phyloP scores from a whole-genome alignment of 805 yeast genomes.

The Tetrapisispora arboricola region DNA sequence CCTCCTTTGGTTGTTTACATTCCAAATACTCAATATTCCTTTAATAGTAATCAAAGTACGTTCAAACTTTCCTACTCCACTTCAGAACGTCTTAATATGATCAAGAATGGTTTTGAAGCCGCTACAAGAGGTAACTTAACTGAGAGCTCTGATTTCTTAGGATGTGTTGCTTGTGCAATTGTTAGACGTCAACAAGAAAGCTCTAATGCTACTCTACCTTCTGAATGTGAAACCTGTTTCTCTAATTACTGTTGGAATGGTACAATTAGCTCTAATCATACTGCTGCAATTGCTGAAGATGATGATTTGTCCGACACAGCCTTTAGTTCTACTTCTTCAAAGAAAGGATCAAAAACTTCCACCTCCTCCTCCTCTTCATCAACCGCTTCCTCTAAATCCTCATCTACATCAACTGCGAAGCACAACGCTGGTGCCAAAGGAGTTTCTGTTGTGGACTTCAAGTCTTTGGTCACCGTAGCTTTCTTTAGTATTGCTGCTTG shows the following conservation, averaged over 20 bases:
- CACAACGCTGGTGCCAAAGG: conserved; percentile 1
- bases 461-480: neutral
- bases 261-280: conserved; percentile 30
- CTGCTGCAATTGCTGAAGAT: neutral
- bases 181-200: conserved; percentile 72
- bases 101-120: conserved; percentile 65
- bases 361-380: neutral
- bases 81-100: conserved; percentile 47
- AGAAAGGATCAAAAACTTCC: conserved; percentile 1
- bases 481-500: neutral
- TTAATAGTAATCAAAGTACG: conserved; percentile 61
- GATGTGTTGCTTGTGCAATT: conserved; percentile 77
- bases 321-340: neutral
- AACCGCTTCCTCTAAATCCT: conserved; percentile 1
- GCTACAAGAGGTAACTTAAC: conserved; percentile 61
- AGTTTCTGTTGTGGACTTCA: neutral
- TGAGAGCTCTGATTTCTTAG: conserved; percentile 55
- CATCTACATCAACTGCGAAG: neutral
- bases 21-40: conserved; percentile 63
- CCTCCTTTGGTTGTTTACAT: conserved; percentile 74
- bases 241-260: conserved; percentile 55
- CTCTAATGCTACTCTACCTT: conserved; percentile 45
- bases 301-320: neutral
- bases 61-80: conserved; percentile 53
- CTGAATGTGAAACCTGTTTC: conserved; percentile 67